Evolutionary conservation across 2,329 filamentous ascomycete genomes (phyloP).

Genomic region (Stagonosporopsis cucurbitacearum): DNA sequence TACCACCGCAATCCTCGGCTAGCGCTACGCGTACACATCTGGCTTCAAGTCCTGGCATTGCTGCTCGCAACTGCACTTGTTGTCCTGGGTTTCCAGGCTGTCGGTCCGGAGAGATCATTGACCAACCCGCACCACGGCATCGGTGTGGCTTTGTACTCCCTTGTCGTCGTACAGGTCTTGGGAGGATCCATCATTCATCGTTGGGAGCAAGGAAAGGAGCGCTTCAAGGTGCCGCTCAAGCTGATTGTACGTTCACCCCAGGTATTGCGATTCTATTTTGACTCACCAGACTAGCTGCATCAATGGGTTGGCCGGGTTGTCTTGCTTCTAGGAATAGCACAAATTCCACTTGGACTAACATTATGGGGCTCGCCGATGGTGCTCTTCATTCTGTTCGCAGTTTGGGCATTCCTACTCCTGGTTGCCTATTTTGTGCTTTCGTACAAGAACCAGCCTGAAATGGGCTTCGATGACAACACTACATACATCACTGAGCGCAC

Average conservation of each 20-base stretch:
- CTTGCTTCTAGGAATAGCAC: constrained; percentile 80
- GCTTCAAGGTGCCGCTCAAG: constrained; percentile 63
- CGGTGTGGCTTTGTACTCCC: constrained; percentile 76
- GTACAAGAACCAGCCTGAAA: constrained; percentile 67
- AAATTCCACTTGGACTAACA: constrained; percentile 87
- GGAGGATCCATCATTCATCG: constrained; percentile 70
- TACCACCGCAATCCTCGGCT: constrained; percentile 66
- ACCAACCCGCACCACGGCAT: constrained; percentile 88
- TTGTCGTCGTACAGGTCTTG: constrained; percentile 74
- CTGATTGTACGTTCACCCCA: constrained; percentile 56
- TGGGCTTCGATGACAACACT: constrained; percentile 62
- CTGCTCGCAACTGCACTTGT: constrained; percentile 74
- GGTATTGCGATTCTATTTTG: background rate
- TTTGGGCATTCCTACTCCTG: constrained; percentile 77
- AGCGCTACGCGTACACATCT: constrained; percentile 74
- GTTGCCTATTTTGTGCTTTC: constrained; percentile 80
- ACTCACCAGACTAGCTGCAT: constrained; percentile 69
- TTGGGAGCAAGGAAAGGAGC: constrained; percentile 59
- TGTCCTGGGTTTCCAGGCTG: constrained; percentile 77
- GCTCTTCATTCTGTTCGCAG: constrained; percentile 83
- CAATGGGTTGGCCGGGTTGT: constrained; percentile 84
- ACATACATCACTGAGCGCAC: constrained; percentile 65
- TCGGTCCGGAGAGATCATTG: constrained; percentile 72
- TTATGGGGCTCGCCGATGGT: constrained; percentile 88
- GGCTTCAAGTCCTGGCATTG: constrained; percentile 73